Evolutionary conservation across 176 grass and related monocot genomes (phyloP).

Genomic region (Oryza brachyantha): DNA sequence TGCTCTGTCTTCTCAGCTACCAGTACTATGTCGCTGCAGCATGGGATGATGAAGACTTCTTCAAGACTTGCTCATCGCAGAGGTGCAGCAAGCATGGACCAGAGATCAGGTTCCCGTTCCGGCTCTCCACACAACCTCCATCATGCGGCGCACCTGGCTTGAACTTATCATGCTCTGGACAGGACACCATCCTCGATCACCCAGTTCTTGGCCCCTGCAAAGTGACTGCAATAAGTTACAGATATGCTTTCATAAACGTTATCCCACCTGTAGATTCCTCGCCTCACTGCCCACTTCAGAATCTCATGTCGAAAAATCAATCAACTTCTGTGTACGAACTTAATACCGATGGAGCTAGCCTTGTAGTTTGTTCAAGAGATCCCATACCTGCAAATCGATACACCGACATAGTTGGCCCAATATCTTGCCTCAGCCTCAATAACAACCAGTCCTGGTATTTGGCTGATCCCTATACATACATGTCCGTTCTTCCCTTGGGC

Average conservation of each 20-base stretch:
- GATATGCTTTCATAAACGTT: background rate
- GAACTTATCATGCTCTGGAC: constrained; percentile 44
- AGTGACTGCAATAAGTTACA: constrained; percentile 40
- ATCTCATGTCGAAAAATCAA: constrained; percentile 1
- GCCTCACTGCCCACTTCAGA: constrained; percentile 34
- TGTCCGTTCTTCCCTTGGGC: constrained; percentile 30
- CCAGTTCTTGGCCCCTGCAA: constrained; percentile 30
- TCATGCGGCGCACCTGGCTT: constrained; percentile 36
- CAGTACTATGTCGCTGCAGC: background rate
- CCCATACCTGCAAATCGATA: background rate
- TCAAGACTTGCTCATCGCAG: constrained; percentile 7
- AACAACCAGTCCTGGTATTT: constrained; percentile 39
- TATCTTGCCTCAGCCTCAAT: constrained; percentile 9
- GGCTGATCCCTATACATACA: background rate
- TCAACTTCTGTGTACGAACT: constrained; percentile 30
- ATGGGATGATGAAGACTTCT: constrained; percentile 33
- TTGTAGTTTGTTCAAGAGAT: constrained; percentile 39
- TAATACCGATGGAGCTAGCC: accelerated
- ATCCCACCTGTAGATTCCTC: constrained; percentile 7
- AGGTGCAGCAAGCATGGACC: constrained; percentile 39
- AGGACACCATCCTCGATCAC: constrained; percentile 39
- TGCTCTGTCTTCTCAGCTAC: constrained; percentile 10
- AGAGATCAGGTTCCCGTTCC: constrained; percentile 42
- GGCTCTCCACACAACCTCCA: constrained; percentile 2
- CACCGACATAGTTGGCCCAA: constrained; percentile 20